These are phyloP conservation scores for Poa pratensis DNA, from an alignment of 176 grass and related monocot genomes.

Conservation along the genomic window DNA sequence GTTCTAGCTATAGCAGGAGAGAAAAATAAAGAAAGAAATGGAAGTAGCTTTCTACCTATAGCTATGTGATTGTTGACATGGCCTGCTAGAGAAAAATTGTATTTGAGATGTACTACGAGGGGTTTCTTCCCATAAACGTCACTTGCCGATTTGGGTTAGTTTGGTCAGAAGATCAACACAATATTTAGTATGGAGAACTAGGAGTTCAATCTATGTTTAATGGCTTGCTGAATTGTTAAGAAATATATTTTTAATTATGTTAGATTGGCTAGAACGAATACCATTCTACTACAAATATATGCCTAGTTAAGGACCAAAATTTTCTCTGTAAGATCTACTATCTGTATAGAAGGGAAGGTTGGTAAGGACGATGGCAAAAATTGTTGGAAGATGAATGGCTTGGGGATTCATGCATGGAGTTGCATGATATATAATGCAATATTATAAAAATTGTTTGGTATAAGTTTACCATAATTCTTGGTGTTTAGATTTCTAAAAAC, in stretches of 20 bases:
- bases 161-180: background rate
- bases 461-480: background rate
- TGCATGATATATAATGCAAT: background rate
- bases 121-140: background rate
- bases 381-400: background rate
- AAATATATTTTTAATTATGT: background rate
- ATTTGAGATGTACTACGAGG: background rate
- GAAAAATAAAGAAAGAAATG: slow-evolving; percentile 14
- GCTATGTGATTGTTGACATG: background rate
- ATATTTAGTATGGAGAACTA: background rate
- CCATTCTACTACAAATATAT: background rate
- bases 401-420: background rate
- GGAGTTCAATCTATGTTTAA: background rate
- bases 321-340: background rate
- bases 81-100: background rate
- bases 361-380: background rate
- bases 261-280: background rate
- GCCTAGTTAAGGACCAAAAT: background rate
- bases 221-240: background rate
- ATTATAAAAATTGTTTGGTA: background rate
- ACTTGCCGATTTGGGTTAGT: background rate
- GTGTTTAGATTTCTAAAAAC: background rate
- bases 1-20: background rate
- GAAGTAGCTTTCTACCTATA: background rate
- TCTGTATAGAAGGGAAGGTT: background rate